Evolutionary conservation across 1,139 yeast genomes (phyloP), one percentile per base, ranked within the genome.

Genomic region (Groenewaldozyma sp.): DNA sequence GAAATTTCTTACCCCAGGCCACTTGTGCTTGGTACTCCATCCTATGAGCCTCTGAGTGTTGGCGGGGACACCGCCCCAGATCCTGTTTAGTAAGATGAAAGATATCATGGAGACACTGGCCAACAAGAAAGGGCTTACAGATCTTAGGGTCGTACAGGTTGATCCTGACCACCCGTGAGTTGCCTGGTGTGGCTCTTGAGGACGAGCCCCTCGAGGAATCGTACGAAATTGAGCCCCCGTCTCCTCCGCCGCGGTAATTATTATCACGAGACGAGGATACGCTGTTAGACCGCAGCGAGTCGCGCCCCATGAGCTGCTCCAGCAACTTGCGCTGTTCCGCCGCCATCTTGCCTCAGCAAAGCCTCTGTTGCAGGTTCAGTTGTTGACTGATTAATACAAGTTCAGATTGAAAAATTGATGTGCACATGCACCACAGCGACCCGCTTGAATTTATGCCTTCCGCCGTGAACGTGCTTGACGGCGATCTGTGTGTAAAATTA

Each of bases 61-160:
- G 63, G 50, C 71, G 74, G 1, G 88, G 86, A 57, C 97, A 88
- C 42, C 71, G 71, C 1, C 96, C 95, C 44, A 83, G 59, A 55
- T 82, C 87, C 55, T 82, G 84, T 58, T 86, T 87, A 13, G 96
- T 83, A 4, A 86, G 86, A 13, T 73, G 72, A 54, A 88, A 82
- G 42, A 88, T 59, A 51, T 87, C 95, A 58, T 82, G 83, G 0
- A 95, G 93, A 53, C 97, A 88, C n/a, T 75, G 73, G 1, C 94
- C 95, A 5, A 86, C 86, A 13, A 91, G 59, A 57, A 79, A 88
- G 21, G 84, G 70, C 55, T 82, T 82, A 59, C 97, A 88, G 10
- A 87, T 78, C 36, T 75, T 67, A 14, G 79, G 74, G 45, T 80
- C 82, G 21, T 76, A 68, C 52, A 87, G 62, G 35, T 60, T 53